Base-by-base conservation (phyloP, 192 early-diverging fungal species). In the Chytriomyces confervae region DNA sequence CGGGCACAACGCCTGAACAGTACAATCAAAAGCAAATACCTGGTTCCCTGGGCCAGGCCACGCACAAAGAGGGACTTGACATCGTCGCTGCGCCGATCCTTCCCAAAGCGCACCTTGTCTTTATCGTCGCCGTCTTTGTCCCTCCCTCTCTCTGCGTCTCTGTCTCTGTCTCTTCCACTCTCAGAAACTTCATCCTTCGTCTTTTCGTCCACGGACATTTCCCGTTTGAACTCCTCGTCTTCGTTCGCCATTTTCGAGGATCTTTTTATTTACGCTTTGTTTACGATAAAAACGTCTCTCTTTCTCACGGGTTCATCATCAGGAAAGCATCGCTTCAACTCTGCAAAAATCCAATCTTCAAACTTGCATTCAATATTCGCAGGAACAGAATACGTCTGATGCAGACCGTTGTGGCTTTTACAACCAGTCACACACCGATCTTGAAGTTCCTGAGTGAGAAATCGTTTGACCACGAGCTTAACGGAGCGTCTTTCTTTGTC, bases 61-160 rank as follows among this genome's bases (percentile, higher is more conserved):
- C 84, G 79, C 45, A 85, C 78, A 64, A 80, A 85, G 50, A 85
- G 75, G 16, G 79, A 79, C 18, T 72, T 51, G 16, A 84, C 80
- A 50, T 61, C 51, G 66, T 81, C 79, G 53, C 48, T 23, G 23
- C 69, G 60, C 66, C 67, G 77, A 63, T 72, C 63, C 20, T 57
- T 57, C 16, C 53, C 53, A 57, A 57, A 57, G 53, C 53, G 53
- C 2, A 13, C 16, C 53, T 57, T 20, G 13, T 57, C 53, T 5
- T 20, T 57, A 43, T 72, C 53, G 29, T 51, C 70, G 53, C 70
- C 50, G 23, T 51, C 36, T 43, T 24, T 44, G 46, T 69, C 44
- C 0, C 27, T 10, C 2, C 43, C 67, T 1, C 27, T 16, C 1
- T 69, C 47, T 13, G 63, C 13, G 0, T 13, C 36, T 13, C n/a